phyloP scores from a whole-genome alignment of 371 early-diverging fungal genomes.

The Zychaea mexicana region DNA sequence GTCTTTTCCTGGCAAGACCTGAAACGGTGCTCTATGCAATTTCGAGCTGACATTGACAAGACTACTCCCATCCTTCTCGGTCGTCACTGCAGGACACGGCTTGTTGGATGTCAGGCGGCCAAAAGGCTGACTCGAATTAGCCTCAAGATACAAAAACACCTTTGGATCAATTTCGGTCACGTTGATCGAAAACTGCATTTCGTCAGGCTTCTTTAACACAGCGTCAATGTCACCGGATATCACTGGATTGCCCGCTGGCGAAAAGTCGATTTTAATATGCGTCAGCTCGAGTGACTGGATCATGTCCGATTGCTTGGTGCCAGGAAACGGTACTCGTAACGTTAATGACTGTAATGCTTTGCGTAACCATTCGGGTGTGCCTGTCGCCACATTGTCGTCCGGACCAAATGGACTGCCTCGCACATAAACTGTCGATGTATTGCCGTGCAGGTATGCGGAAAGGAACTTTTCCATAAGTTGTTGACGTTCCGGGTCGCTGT shows the following conservation, averaged over 20 bases:
- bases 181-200: constrained; percentile 47
- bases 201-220: constrained; percentile 36
- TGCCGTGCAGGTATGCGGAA: constrained; percentile 43
- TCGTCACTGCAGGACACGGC: constrained; percentile 37
- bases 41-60: constrained; percentile 23
- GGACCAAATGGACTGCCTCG: constrained; percentile 42
- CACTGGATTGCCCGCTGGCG: constrained; percentile 20
- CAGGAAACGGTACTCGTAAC: constrained; percentile 45
- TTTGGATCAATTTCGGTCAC: constrained; percentile 37
- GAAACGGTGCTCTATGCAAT: constrained; percentile 38
- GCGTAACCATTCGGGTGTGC: constrained; percentile 44
- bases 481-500: constrained; percentile 17
- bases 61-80: constrained; percentile 10
- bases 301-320: constrained; percentile 40
- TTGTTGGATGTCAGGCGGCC: constrained; percentile 28
- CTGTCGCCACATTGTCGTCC: constrained; percentile 12
- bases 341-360: constrained; percentile 36
- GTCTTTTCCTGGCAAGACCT: constrained; percentile 40
- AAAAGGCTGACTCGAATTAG: constrained; percentile 35
- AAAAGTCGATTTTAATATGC: constrained; percentile 46
- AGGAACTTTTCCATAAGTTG: constrained; percentile 35
- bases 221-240: constrained; percentile 44
- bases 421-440: constrained; percentile 32
- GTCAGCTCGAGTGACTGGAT: constrained; percentile 37
- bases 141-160: constrained; percentile 36